phyloP scores from a whole-genome alignment of 495 filamentous ascomycete species.

The Aspergillus mulundensis region DNA sequence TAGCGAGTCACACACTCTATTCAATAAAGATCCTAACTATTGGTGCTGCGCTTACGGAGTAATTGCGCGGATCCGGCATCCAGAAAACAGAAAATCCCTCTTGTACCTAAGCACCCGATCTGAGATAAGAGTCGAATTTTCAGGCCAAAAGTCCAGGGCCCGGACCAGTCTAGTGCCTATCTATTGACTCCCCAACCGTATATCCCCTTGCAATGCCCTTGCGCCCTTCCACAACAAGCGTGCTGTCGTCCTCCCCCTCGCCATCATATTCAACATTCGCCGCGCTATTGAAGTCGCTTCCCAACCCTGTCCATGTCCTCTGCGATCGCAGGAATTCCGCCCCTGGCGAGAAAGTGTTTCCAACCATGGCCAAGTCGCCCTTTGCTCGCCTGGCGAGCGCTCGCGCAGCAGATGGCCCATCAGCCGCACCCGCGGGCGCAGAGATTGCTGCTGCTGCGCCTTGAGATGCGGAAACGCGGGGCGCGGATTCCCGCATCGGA shows the following conservation, averaged over 20 bases:
- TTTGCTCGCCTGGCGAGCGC: constrained; percentile 59
- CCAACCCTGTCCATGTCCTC: constrained; percentile 87
- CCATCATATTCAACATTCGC: constrained; percentile 56
- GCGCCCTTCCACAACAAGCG: constrained; percentile 73
- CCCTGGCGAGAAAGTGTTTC: constrained; percentile 79
- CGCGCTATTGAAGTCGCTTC: constrained; percentile 64
- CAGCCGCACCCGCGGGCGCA: constrained; percentile 11
- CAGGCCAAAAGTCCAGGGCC: neutral
- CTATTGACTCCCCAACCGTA: constrained; percentile 56
- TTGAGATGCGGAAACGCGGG: constrained; percentile 24
- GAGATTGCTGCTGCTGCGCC: constrained; percentile 30
- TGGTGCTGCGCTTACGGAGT: neutral
- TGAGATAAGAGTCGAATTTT: neutral
- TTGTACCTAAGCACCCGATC: neutral
- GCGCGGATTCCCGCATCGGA: constrained; percentile 60
- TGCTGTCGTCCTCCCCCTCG: constrained; percentile 42
- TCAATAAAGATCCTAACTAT: neutral
- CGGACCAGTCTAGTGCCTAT: constrained; percentile 35
- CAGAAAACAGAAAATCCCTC: neutral
- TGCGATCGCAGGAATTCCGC: constrained; percentile 81
- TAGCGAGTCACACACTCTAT: neutral
- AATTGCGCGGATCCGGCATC: neutral
- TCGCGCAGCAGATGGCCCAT: constrained; percentile 28
- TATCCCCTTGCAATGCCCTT: constrained; percentile 91
- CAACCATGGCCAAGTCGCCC: constrained; percentile 69